Evolutionary conservation across 2,329 filamentous ascomycete genomes (phyloP), one percentile per base, ranked within the genome.

Genomic region (Pyrenophora seminiperda): DNA sequence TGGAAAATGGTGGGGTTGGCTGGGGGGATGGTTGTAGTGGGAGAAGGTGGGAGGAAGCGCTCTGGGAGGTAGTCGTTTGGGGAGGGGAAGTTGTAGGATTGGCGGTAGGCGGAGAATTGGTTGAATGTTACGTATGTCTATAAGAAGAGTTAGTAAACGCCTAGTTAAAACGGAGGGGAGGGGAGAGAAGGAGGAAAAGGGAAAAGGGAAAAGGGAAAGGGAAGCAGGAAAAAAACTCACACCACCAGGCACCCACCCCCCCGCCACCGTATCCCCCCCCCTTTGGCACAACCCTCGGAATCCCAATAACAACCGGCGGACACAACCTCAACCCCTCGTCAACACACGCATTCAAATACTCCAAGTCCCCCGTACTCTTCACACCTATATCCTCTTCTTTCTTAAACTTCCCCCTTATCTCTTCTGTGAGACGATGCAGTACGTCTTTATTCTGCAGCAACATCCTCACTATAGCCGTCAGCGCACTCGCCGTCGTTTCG

Each of bases 401-500:
- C 1, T 47, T n/a, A 20, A 71, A 73, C 1, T 47, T 42, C 6
- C 24, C 33, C 20, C 70, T 52, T 5, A 72, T 49, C 29, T 71
- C 72, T 1, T 40, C 17, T 0, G 55, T 61, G 1, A 72, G 49
- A 5, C 58, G 53, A 13, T 64, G 40, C 19, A 74, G 39, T 0
- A 56, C 63, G 5, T 60, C 67, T 10, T 45, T 61, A n/a, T 67
- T 57, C 29, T 61, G 66, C 11, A 74, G 50, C 0, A 76, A 54
- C 34, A 70, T 53, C 17, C 60, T 72, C 0, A 70, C 61, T 2
- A 70, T 63, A 0, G 67, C 75, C 2, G 65, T 66, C 3, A 79
- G 56, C 2, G 71, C 53, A 9, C 67, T 75, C 0, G 75, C 75
- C 0, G 73, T 70, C 0, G 77, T 79, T 44, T 79, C 76, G 42